Evolutionary conservation across 768 basidiomycete genomes (phyloP).

Genomic region (Lactarius trivialis): DNA sequence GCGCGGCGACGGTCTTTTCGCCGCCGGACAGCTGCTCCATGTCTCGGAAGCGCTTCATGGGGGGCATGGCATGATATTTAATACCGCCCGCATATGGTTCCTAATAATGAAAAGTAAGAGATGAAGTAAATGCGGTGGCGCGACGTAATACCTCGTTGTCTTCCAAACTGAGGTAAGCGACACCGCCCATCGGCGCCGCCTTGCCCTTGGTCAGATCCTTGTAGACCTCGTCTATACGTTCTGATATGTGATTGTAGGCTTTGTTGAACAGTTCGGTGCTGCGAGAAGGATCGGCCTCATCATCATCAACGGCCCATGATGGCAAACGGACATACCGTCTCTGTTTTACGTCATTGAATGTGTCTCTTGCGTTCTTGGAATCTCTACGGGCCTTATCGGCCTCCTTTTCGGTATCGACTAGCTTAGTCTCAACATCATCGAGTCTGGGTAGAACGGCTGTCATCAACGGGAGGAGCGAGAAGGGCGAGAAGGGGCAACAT

Average conservation of each 20-base stretch:
- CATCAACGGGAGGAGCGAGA: neutral
- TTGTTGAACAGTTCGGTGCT: constrained; percentile 87
- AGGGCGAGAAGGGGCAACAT: constrained; percentile 30
- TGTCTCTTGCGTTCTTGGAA: constrained; percentile 83
- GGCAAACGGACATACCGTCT: constrained; percentile 45
- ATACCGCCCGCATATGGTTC: constrained; percentile 85
- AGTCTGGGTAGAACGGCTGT: constrained; percentile 40
- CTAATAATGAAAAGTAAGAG: constrained; percentile 31
- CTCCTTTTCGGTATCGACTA: constrained; percentile 85
- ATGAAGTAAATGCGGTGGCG: no score
- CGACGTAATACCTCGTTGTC: constrained; percentile 95
- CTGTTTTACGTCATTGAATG: constrained; percentile 83
- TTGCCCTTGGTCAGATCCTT: constrained; percentile 97
- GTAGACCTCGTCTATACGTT: constrained; percentile 91
- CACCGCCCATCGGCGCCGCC: constrained; percentile 89
- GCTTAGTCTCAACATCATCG: constrained; percentile 77
- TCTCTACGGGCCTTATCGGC: constrained; percentile 89
- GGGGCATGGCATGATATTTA: constrained; percentile 99
- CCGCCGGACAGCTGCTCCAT: constrained; percentile 99
- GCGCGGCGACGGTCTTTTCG: constrained; percentile 95
- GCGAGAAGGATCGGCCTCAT: neutral
- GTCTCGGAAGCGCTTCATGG: constrained; percentile 98
- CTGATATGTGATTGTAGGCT: constrained; percentile 94
- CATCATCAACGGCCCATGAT: neutral
- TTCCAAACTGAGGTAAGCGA: constrained; percentile 92